Conservation (phyloP, 2,329 filamentous ascomycete genomes). For the Sphaerostilbella broomeana region DNA sequence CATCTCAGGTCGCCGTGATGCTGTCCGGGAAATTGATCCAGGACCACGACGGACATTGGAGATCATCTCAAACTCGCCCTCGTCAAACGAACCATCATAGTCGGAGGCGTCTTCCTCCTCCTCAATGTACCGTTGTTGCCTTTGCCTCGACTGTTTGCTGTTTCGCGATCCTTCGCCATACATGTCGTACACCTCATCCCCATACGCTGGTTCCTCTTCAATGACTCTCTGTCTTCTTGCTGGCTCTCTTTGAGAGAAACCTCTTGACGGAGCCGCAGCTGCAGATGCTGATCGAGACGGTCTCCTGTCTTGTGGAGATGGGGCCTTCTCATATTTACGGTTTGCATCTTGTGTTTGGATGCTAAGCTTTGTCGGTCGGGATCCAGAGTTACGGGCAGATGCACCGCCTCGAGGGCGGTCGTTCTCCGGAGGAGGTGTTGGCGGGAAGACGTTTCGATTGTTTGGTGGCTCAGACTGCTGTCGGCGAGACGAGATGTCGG, state of each 20-base stretch:
- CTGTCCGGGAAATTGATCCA: constrained; percentile 45
- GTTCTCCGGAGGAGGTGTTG: constrained; percentile 93
- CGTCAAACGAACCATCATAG: constrained; percentile 63
- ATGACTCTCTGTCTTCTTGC: constrained; percentile 25
- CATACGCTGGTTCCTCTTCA: constrained; percentile 55
- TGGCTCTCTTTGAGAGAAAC: constrained; percentile 36
- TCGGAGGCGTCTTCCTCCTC: constrained; percentile 73
- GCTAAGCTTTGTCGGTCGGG: constrained; percentile 56
- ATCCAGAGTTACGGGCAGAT: constrained; percentile 52
- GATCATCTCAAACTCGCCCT: constrained; percentile 75
- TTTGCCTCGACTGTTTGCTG: constrained; percentile 31
- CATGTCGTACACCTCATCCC: constrained; percentile 65
- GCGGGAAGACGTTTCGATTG: constrained; percentile 79
- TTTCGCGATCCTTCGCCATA: constrained; percentile 37
- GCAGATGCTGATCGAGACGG: constrained; percentile 40
- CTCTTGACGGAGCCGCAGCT: constrained; percentile 33
- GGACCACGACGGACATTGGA: constrained; percentile 43
- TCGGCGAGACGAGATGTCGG: constrained; percentile 69
- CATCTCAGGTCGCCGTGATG: constrained; percentile 58
- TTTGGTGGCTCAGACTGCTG: constrained; percentile 81
- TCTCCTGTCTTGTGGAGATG: constrained; percentile 15
- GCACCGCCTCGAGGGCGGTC: constrained; percentile 59
- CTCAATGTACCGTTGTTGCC: constrained; percentile 56
- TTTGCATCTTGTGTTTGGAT: constrained; percentile 50
- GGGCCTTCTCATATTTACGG: constrained; percentile 45